Evolutionary conservation across 2,329 filamentous ascomycete genomes (phyloP), one percentile per base, ranked within the genome.

Genomic region (Xylariaceae sp.): DNA sequence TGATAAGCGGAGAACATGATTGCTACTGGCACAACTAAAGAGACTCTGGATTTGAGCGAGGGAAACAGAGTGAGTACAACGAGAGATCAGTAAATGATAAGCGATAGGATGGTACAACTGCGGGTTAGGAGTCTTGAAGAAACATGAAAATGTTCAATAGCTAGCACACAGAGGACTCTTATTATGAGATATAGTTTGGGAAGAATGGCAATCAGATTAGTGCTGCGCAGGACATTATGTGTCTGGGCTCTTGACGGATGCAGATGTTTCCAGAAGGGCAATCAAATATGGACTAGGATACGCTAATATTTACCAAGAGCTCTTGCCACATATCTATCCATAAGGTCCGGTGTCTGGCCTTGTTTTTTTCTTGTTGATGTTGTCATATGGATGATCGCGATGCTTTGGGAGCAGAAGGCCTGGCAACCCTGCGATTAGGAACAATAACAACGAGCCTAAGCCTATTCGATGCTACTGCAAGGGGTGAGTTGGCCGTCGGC

Each of bases 1-100:
- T 46, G 62, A 24, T 51, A 46, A 26, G 55, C 7, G 39, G 58
- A 56, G 51, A 66, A 56, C 68, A 69, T 71, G 24, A 16, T 41
- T 62, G 51, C 56, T 36, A 52, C 40, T 59, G 23, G 56, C 39
- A 37, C 41, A 60, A 47, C n/a, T 49, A 56, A 59, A 26, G 12
- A 14, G n/a, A 56, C 49, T 23, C 53, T 56, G 29, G 23, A 54
- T 11, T 48, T 56, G 37, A 68, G 63, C 66, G 65, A 68, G 56
- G 17, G 66, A 65, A 57, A 53, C 28, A 41, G 49, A 65, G 62
- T 61, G 56, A 67, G 39, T 45, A 53, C 40, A 43, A 37, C 54
- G 39, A 53, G 26, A 44, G 19, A 8, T 44, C 53, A 37, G 19
- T 39, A 44, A n/a, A n/a, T 31, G 28, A 39, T 50, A 49, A 58